Base-by-base conservation (phyloP, 1,284 basidiomycete genomes). In the Boletus albobrunnescens region DNA sequence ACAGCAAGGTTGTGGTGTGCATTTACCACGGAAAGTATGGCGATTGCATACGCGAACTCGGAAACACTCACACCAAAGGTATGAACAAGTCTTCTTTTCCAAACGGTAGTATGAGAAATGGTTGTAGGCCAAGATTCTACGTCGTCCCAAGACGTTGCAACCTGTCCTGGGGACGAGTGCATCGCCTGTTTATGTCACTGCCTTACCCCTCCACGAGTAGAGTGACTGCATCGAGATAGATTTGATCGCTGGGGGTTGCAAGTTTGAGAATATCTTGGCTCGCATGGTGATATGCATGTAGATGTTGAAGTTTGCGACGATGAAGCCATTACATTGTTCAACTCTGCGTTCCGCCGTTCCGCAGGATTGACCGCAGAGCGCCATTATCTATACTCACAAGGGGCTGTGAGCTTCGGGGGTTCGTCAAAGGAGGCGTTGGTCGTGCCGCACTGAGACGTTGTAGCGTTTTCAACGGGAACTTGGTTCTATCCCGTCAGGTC, bases 401-500 rank as follows among this genome's bases (percentile, higher is more conserved):
- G 12, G 61, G 61, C 14, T 59, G 52, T 11, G 56, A 48, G 19
- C 12, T 41, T 38, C 64, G 57, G 10, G 55, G 41, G 41, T 58
- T 61, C 14, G 39, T 36, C 24, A 56, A 57, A 19, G 58, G 55
- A n/a, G 64, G 56, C 13, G 58, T 56, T 4, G 74, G 71, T 36
- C 70, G 70, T 17, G 77, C 76, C 26, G 82, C 78, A 54, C 84
- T 87, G 45, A 94, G 78, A 13, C 88, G 82, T 58, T 88, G 85
- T 7, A 94, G 77, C 1, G 88, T 89, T 62, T 91, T 91, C 65
- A 93, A 82, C 8, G 92, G 91, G 73, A 94, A 95, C 62, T 92
- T 92, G n/a, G 91, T 94, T 56, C 90, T 92, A 61, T 32, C 37
- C 33, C 40, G 30, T 48, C 14, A 31, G 8, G 23, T 49, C 37